These are phyloP conservation scores for Aspergillus alliaceus DNA, from an alignment of 2,329 filamentous ascomycete genomes.

Conservation along the genomic window DNA sequence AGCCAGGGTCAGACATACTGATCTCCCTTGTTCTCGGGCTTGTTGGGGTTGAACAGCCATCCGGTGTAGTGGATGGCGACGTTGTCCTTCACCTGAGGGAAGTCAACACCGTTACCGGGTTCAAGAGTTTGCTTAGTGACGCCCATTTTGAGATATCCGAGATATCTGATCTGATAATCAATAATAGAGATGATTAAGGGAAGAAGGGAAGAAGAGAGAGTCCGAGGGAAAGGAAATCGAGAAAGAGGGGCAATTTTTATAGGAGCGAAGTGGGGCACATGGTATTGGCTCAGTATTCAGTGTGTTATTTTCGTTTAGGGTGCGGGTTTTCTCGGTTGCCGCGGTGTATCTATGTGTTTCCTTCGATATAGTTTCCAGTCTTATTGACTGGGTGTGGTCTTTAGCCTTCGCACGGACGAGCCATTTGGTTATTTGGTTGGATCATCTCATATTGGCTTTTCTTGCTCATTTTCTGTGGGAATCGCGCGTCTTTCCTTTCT, in stretches of 20 bases:
- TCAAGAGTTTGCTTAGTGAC: conserved; percentile 67
- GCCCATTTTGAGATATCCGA: conserved; percentile 56
- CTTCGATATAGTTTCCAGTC: neutral
- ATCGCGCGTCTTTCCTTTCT: neutral
- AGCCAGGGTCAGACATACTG: conserved; percentile 58
- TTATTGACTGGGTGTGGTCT: neutral
- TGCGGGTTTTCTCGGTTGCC: neutral
- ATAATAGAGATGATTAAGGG: neutral
- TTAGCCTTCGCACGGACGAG: neutral
- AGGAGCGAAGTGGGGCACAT: neutral
- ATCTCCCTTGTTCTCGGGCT: conserved; percentile 64
- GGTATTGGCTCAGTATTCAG: neutral
- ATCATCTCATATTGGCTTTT: neutral
- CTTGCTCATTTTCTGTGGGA: neutral
- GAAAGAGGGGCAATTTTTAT: conserved; percentile 4
- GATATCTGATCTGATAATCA: neutral
- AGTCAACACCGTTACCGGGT: conserved; percentile 61
- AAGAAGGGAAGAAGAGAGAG: neutral
- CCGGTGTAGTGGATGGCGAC: conserved; percentile 92
- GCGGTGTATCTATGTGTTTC: no score
- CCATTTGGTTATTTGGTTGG: neutral
- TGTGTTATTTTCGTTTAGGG: neutral
- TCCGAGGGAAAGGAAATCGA: neutral
- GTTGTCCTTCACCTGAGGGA: conserved; percentile 65
- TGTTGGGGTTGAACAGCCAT: conserved; percentile 69